These are phyloP conservation scores for Aspergillus puulaauensis DNA, from an alignment of 2,329 filamentous ascomycete genomes.

Conservation along the genomic window DNA sequence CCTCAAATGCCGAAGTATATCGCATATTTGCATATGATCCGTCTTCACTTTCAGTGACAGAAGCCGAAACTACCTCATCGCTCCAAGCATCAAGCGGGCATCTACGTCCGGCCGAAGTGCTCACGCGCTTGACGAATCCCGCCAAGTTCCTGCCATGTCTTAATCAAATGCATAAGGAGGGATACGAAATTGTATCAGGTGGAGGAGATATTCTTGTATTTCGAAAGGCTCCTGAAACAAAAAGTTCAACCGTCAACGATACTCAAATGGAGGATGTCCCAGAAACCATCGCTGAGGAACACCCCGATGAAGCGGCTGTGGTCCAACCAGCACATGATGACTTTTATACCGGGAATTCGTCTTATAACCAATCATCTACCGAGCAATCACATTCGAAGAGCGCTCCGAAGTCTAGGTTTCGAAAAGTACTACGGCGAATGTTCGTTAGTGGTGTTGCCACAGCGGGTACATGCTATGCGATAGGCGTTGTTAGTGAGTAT, in stretches of 20 bases:
- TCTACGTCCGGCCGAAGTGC: slow-evolving; percentile 32
- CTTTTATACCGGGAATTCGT: neutral
- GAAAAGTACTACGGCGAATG: slow-evolving; percentile 31
- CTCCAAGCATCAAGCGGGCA: slow-evolving; percentile 23
- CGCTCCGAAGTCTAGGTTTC: slow-evolving; percentile 2
- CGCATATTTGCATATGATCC: slow-evolving; percentile 41
- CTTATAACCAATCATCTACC: neutral
- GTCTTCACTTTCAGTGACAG: slow-evolving; percentile 27
- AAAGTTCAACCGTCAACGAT: neutral
- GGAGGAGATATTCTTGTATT: slow-evolving; percentile 44
- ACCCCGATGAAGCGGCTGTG: neutral
- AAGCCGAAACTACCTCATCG: slow-evolving; percentile 35
- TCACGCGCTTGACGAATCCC: slow-evolving; percentile 39
- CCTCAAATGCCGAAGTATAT: slow-evolving; percentile 22
- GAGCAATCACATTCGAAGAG: neutral
- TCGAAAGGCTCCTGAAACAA: slow-evolving; percentile 18
- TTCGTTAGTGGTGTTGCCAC: slow-evolving; percentile 35
- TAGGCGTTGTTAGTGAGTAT: slow-evolving; percentile 42
- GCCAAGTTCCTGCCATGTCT: slow-evolving; percentile 45
- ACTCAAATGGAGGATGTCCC: neutral
- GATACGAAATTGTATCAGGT: slow-evolving; percentile 45
- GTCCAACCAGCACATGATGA: neutral
- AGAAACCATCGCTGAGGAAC: neutral
- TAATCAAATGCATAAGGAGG: slow-evolving; percentile 35
- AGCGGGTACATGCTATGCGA: slow-evolving; percentile 41